Evolutionary conservation across 177 flowering plant species (phyloP), one percentile per base, ranked within the genome.

Genomic region (Vitis hybrid): DNA sequence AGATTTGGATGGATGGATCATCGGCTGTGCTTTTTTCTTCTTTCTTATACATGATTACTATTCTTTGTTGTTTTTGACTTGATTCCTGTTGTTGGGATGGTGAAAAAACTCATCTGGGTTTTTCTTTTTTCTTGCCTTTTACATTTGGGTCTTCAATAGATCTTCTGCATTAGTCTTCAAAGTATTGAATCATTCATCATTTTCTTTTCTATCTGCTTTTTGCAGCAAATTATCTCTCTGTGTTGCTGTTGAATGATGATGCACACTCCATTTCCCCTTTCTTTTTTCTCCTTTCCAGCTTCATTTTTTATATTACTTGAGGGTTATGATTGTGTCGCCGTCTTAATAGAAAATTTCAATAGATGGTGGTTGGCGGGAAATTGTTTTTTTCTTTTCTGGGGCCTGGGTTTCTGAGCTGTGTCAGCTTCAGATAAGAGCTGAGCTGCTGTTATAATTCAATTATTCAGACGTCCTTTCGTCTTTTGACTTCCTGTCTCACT

Each of bases 1-100:
- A 76, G 72, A 58, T 63, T 59, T 64, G 55, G 62, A 58, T 67
- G 17, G 17, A 65, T 58, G 54, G 45, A 63, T 15, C 21, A 69
- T 51, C 66, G 66, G 68, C 51, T 65, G 30, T 51, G 45, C n/a
- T 60, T 50, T 49, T 3, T 18, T 18, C 14, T 50, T 11, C 8
- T 21, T 50, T 11, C 8, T 30, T 69, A 17, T 32, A 18, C 17
- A 19, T 21, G 10, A 13, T 45, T 19, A 34, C 15, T 18, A 8
- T 19, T 49, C 19, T 26, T 55, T 66, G 13, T 51, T 34, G 30
- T 12, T 71, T 51, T 57, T 56, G 15, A 14, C 9, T 39, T 54
- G 18, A 18, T 71, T 39, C 11, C 58, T 49, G 64, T 56, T 71
- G 8, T 56, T 56, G 19, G 64, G 59, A 14, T 60, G 68, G 51